Evolutionary conservation across 805 yeast species (phyloP).

Genomic region (Tetrapisispora phaffii): DNA sequence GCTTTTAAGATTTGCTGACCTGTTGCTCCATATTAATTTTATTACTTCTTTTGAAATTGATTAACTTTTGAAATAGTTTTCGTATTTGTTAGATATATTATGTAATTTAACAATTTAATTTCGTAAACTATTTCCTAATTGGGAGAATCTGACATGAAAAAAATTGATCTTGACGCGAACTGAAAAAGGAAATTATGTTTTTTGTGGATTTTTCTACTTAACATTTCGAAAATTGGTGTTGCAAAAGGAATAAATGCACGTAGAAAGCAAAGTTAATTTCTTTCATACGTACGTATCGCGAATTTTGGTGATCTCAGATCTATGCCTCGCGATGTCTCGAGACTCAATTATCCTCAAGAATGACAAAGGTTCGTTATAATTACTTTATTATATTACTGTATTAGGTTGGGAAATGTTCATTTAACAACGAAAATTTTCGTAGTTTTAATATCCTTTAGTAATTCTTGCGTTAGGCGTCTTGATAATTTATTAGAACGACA

Average conservation of each 20-base stretch:
- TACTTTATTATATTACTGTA: neutral
- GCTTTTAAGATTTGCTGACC: too few species aligned
- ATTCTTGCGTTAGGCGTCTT: too few species aligned
- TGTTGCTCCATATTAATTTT: neutral
- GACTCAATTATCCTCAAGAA: neutral
- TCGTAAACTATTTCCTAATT: neutral
- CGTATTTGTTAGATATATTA: neutral
- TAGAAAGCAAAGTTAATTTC: too few species aligned
- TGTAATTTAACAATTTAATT: neutral
- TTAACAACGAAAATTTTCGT: neutral
- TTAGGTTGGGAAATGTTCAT: neutral
- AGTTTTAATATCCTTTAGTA: too few species aligned
- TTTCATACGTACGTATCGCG: neutral
- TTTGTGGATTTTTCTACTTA: too few species aligned
- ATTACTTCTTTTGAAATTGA: neutral
- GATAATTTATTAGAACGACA: neutral
- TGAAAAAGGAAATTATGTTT: too few species aligned
- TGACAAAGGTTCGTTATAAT: neutral
- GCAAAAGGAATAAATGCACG: too few species aligned
- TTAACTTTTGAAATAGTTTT: neutral
- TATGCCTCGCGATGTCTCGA: neutral
- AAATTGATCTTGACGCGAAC: too few species aligned
- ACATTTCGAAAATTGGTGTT: too few species aligned
- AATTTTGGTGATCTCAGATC: slow-evolving; percentile 2
- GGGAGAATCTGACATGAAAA: neutral